Conservation (phyloP, 2,329 filamentous ascomycete genomes). For the Pyricularia sp. region DNA sequence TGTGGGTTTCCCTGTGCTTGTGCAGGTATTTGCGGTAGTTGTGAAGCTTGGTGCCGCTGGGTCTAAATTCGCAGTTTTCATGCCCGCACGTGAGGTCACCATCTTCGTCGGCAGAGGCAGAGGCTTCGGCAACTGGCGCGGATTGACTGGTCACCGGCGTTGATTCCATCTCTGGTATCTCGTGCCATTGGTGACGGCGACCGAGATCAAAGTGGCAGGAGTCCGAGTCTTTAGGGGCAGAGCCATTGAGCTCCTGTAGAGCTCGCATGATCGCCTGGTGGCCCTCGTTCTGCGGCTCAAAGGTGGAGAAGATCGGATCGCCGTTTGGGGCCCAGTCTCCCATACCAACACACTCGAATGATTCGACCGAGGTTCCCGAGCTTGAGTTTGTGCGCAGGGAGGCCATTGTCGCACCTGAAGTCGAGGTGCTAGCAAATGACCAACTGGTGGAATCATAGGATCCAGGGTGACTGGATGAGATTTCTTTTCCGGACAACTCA, state of each 20-base stretch:
- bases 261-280: not conserved
- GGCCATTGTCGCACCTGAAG: not conserved
- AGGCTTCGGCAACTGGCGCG: not conserved
- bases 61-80: conserved; percentile 16
- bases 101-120: not conserved
- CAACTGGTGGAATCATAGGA: not conserved
- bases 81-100: not conserved
- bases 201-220: not conserved
- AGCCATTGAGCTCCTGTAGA: not conserved
- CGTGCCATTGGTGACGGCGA: not conserved
- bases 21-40: conserved; percentile 17
- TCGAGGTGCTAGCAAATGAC: not conserved
- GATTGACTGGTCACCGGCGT: not conserved
- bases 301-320: not conserved
- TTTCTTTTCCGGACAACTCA: not conserved
- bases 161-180: not conserved
- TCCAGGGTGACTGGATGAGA: not conserved
- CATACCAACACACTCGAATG: not conserved
- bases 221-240: not conserved
- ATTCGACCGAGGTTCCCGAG: not conserved
- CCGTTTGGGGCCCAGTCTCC: not conserved
- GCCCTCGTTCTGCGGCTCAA: not conserved
- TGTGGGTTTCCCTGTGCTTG: conserved; percentile 19
- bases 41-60: conserved; percentile 13
- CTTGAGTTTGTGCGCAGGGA: not conserved